phyloP scores from a whole-genome alignment of 169 alveolate genomes.

The Plasmodium fragile region DNA sequence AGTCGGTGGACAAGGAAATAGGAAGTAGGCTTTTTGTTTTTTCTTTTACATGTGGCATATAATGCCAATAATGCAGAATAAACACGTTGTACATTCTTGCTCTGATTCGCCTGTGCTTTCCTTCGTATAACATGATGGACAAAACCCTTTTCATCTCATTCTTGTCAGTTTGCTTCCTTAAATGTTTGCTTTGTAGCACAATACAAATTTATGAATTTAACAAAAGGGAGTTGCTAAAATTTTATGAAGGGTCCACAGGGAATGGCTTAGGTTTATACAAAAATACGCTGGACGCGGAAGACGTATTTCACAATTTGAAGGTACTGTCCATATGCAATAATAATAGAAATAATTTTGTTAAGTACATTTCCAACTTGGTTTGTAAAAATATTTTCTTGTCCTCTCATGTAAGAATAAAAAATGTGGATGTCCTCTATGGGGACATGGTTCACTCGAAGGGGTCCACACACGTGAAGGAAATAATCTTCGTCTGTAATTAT shows the following conservation, averaged over 20 bases:
- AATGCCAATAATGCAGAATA: background rate
- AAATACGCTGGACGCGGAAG: background rate
- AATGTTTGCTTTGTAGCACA: conserved; percentile 7
- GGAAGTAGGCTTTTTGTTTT: background rate
- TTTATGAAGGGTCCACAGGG: background rate
- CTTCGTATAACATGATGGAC: background rate
- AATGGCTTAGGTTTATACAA: background rate
- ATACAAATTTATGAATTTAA: background rate
- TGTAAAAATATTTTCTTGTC: conserved; percentile 18
- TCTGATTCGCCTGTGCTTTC: background rate
- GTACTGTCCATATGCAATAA: conserved; percentile 22
- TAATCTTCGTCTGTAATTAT: conserved; percentile 33
- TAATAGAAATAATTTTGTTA: background rate
- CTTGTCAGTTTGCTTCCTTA: background rate
- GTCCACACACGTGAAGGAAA: conserved; percentile 16
- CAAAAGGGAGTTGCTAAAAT: conserved; percentile 37
- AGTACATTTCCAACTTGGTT: conserved; percentile 13
- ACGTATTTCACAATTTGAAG: conserved; percentile 1
- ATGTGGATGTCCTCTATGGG: conserved; percentile 15
- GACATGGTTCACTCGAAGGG: conserved; percentile 21
- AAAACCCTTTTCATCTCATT: background rate
- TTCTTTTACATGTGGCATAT: background rate
- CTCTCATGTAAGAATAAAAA: conserved; percentile 21
- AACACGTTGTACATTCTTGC: background rate
- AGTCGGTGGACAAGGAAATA: background rate